A percentile compares a stretch with the other conserved stretches of the same genome.
These are phyloP conservation scores for Brachypodium distachyon DNA, from an alignment of 202 grass and related monocot species.

Conservation along the genomic window DNA sequence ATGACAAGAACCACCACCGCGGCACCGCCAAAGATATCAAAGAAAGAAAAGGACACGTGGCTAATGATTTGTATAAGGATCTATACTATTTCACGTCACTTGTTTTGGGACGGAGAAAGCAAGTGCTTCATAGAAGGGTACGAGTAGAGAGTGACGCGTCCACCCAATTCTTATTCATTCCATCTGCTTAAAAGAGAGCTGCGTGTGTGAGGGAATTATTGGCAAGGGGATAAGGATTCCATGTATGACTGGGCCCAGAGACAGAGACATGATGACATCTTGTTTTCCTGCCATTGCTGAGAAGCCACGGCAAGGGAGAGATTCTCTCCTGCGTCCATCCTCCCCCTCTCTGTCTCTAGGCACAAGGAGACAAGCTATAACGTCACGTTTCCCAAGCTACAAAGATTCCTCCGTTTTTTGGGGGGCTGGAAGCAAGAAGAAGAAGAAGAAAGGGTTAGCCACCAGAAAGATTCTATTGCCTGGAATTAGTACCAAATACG, in stretches of 20 bases:
- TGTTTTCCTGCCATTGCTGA: conserved; percentile 11
- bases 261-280: background rate
- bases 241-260: background rate
- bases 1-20: too few relatives aligned
- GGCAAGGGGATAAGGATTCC: background rate
- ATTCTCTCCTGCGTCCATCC: conserved; percentile 4
- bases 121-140: too few relatives aligned
- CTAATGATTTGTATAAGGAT: too few relatives aligned
- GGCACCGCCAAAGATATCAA: too few relatives aligned
- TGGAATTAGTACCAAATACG: too few relatives aligned
- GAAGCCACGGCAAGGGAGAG: conserved; percentile 25
- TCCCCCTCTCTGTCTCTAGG: background rate
- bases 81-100: too few relatives aligned
- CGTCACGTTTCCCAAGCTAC: background rate
- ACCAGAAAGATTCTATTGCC: background rate
- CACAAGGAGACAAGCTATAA: conserved; percentile 2
- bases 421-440: background rate
- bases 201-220: background rate
- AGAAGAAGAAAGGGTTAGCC: background rate
- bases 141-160: too few relatives aligned
- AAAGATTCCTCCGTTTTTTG: conserved; percentile 7
- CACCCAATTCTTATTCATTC: too few relatives aligned
- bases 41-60: background rate
- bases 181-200: too few relatives aligned
- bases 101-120: too few relatives aligned